Evolutionary conservation across 1,284 basidiomycete genomes (phyloP), one percentile per base, ranked within the genome.

Genomic region (Ceratobasidium sp.): DNA sequence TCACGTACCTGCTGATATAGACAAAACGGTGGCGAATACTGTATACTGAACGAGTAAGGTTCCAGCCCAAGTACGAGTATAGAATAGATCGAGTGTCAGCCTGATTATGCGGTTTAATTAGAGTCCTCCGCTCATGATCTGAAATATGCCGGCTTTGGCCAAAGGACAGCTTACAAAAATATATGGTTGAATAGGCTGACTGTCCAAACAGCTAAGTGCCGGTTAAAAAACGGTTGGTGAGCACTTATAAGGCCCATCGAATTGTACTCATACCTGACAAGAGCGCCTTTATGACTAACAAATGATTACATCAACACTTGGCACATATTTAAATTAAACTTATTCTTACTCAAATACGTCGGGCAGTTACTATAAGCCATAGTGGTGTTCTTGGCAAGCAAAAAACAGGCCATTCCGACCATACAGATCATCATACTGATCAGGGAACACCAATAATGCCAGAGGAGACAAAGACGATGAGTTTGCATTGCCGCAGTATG

Each of bases 41-140:
- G 49, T 23, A 58, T 63, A 42, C 23, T 73, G 71, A 56, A 23
- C 20, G 5, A 67, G 7, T 40, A 67, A 67, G 28, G 64, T 67
- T 49, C 64, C 64, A 13, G 9, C 20, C 64, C 40, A 67, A 7
- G 64, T 67, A 10, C 44, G 42, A 6, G 44, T 67, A 23, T 18
- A 49, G 20, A 67, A 23, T 13, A 67, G 40, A 23, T 67, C 64
- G 40, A 26, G 10, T 1, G 64, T 67, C 7, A 67, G 64, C 64
- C 64, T 67, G 18, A n/a, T 13, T 46, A 23, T 7, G 15, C 5
- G 12, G 6, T 15, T 7, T 67, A 20, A 26, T 13, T 26, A 2
- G 3, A 23, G 40, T 67, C 40, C 4, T 26, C 18, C 1, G 42
- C 12, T 4, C 33, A 26, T n/a, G n/a, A n/a, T n/a, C n/a, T n/a